Evolutionary conservation across 2,329 filamentous ascomycete species (phyloP), one percentile per base, ranked within the genome.

Genomic region (Pestalotiopsis sp.): DNA sequence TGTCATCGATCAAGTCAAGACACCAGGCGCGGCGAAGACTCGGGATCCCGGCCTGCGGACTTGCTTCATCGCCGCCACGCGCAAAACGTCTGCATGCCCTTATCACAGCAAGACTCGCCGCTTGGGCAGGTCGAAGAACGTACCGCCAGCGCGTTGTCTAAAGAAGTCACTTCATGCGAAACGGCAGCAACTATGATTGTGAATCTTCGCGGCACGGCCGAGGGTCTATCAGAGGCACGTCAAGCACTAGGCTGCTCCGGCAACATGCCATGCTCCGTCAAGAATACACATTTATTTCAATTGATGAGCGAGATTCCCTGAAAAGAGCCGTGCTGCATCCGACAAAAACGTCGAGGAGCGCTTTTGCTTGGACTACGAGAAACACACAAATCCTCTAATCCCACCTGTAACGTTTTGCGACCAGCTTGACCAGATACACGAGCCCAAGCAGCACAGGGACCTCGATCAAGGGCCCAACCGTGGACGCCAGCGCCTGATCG

Each of bases 401-500:
- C 90, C 89, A 92, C 20, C 77, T 79, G 83, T 86, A 86, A 71
- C 85, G 84, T 66, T 80, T 83, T 17, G 83, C 86, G 67, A 90
- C 78, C 81, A 84, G 90, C 72, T 85, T 90, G 11, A 93, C 85
- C 0, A 92, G 82, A 83, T 96, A 96, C 2, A 97, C 93, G 74
- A 97, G 78, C 0, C 84, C 90, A 11, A 97, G 76, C 69, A 97
- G 78, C 1, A 97, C 93, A 0, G 94, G 94, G 3, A 97, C 94
- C 76, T 97, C 94, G 66, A 97, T 92, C 72, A 97, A 80, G 2
- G 94, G 94, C 0, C 94, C 93, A 0, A 97, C 93, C 0, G 94
- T 97, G 7, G 92, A 86, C 0, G 94, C 93, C 59, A 97, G 82
- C 0, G 94, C 94, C 80, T 97, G 90, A 64, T 94, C 90, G 74